Percentiles rank a stretch among this genome's conserved stretches.
Conservation (phyloP, 805 yeast species). For the Barnettozyma pratensis region DNA sequence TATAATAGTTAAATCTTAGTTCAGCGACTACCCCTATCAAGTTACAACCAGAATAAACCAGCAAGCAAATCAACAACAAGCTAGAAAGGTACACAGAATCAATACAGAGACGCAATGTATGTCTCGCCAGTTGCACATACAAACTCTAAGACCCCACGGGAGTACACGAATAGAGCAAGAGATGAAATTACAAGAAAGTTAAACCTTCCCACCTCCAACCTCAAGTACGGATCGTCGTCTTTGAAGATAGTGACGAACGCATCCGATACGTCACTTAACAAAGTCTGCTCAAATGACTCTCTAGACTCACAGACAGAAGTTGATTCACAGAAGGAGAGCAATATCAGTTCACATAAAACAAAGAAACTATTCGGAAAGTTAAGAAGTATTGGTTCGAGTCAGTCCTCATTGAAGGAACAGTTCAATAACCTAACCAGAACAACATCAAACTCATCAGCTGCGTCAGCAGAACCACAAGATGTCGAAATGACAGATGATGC, state of each 20-base stretch:
- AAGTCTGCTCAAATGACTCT: conserved; percentile 19
- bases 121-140: conserved; percentile 18
- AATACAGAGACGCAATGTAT: conserved; percentile 14
- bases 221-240: conserved; percentile 27
- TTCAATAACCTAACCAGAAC: conserved; percentile 5
- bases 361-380: conserved; percentile 11
- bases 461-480: conserved; percentile 7
- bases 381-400: conserved; percentile 9
- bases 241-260: conserved; percentile 23
- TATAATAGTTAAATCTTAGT: too few relatives aligned
- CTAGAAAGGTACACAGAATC: background rate
- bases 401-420: conserved; percentile 6
- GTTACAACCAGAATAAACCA: background rate
- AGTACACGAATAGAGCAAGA: conserved; percentile 27
- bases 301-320: conserved; percentile 14
- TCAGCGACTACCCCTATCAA: too few relatives aligned
- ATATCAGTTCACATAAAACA: background rate
- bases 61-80: too few relatives aligned
- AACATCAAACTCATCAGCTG: conserved; percentile 6
- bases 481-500: conserved; percentile 9
- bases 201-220: conserved; percentile 15
- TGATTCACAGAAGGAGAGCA: background rate
- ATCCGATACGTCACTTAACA: conserved; percentile 20
- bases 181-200: conserved; percentile 25
- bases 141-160: conserved; percentile 24